phyloP scores from a whole-genome alignment of 2,329 filamentous ascomycete species.

The Endothia cerciana region DNA sequence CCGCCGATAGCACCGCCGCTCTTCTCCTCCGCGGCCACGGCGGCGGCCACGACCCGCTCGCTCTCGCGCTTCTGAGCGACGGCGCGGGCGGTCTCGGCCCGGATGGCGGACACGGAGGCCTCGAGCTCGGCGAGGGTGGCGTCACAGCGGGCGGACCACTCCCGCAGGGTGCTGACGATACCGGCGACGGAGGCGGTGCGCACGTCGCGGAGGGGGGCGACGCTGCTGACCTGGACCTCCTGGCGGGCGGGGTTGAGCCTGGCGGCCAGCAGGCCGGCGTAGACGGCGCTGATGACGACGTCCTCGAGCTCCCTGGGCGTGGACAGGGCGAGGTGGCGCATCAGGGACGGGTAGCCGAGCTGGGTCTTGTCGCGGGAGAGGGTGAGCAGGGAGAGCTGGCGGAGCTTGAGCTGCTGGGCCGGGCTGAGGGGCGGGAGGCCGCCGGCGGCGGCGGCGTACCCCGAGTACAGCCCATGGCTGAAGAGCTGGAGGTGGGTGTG shows the following conservation, averaged over 20 bases:
- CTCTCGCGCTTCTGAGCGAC: conserved; percentile 54
- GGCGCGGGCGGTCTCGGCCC: conserved; percentile 57
- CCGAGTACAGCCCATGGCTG: conserved; percentile 68
- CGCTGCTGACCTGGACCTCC: conserved; percentile 75
- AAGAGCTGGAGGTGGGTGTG: conserved; percentile 83
- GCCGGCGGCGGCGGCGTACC: conserved; percentile 29
- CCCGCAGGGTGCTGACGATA: conserved; percentile 69
- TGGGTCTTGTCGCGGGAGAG: conserved; percentile 60
- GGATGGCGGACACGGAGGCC: conserved; percentile 70
- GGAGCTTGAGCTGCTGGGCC: conserved; percentile 80
- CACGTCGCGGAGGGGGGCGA: conserved; percentile 86
- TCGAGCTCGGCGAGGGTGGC: conserved; percentile 76
- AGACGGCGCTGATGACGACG: conserved; percentile 85
- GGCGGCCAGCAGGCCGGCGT: conserved; percentile 78
- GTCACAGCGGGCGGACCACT: conserved; percentile 81
- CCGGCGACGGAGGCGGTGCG: conserved; percentile 70
- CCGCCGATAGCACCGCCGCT: conserved; percentile 25
- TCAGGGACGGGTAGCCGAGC: conserved; percentile 75
- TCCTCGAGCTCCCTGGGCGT: conserved; percentile 76
- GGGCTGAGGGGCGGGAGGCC: conserved; percentile 72
- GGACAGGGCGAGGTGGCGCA: conserved; percentile 67
- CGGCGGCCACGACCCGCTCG: conserved; percentile 51
- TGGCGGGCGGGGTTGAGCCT: conserved; percentile 81
- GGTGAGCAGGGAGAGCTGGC: conserved; percentile 85
- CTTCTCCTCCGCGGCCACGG: conserved; percentile 51